A percentile compares a stretch with the other conserved stretches of the same genome.
Evolutionary conservation across 2,329 filamentous ascomycete genomes (phyloP).

Genomic region (Cytospora piceae): DNA sequence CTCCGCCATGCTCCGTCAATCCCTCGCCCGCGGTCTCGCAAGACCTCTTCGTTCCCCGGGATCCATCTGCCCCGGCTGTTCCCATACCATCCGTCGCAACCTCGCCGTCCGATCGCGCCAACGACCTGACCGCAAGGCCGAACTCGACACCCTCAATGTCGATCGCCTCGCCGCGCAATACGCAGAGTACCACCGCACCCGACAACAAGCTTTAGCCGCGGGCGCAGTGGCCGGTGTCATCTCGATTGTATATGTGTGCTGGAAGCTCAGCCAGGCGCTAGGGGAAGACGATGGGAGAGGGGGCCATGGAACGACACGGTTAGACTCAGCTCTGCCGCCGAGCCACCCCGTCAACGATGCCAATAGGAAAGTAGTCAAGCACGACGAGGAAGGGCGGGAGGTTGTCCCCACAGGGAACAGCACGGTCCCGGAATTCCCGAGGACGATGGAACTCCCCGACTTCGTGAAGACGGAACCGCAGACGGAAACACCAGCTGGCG

Average conservation of each 20-base stretch:
- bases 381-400: slow-evolving; percentile 71
- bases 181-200: slow-evolving; percentile 54
- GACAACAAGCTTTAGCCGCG: slow-evolving; percentile 55
- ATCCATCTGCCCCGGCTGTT: slow-evolving; percentile 22
- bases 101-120: slow-evolving; percentile 38
- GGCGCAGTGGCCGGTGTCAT: slow-evolving; percentile 55
- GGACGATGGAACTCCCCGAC: slow-evolving; percentile 66
- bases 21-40: slow-evolving; percentile 35
- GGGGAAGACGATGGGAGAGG: slow-evolving; percentile 28
- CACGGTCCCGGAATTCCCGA: slow-evolving; percentile 79
- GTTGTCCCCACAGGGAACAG: slow-evolving; percentile 80
- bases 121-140: slow-evolving; percentile 37
- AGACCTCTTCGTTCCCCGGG: slow-evolving; percentile 20
- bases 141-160: slow-evolving; percentile 55
- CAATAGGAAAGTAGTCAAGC: slow-evolving; percentile 62
- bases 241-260: slow-evolving; percentile 55
- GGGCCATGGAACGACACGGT: slow-evolving; percentile 35
- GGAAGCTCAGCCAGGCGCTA: slow-evolving; percentile 52
- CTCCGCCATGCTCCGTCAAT: slow-evolving; percentile 38
- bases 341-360: slow-evolving; percentile 53
- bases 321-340: slow-evolving; percentile 49
- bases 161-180: slow-evolving; percentile 50
- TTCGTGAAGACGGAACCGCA: slow-evolving; percentile 32
- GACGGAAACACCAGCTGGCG: slow-evolving; percentile 31
- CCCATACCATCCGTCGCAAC: slow-evolving; percentile 38